Evolutionary conservation across 106 monocot species (phyloP).

Genomic region (Hemerocallis citrina): DNA sequence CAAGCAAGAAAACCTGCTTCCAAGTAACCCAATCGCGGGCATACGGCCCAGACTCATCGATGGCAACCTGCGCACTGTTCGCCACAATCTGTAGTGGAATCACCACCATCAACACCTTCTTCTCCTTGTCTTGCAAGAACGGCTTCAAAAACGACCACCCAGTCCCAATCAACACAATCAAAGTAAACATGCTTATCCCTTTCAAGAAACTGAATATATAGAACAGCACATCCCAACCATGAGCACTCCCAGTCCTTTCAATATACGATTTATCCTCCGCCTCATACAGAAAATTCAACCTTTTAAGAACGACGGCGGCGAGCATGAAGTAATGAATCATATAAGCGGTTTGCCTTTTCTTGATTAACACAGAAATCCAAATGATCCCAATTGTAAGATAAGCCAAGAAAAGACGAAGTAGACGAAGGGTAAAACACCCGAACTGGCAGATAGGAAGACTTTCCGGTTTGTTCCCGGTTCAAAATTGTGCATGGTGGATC

Average conservation of each 20-base stretch:
- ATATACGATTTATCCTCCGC: slow-evolving; percentile 79
- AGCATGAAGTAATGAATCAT: slow-evolving; percentile 94
- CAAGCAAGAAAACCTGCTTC: slow-evolving; percentile 77
- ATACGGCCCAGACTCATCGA: slow-evolving; percentile 58
- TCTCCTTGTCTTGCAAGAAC: slow-evolving; percentile 69
- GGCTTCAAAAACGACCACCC: slow-evolving; percentile 94
- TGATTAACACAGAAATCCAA: slow-evolving; percentile 34
- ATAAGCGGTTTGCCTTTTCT: slow-evolving; percentile 45
- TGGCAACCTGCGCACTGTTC: slow-evolving; percentile 67
- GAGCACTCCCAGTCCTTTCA: slow-evolving; percentile 66
- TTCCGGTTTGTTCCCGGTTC: slow-evolving; percentile 19
- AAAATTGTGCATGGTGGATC: slow-evolving; percentile 62
- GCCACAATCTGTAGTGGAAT: slow-evolving; percentile 83
- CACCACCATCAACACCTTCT: slow-evolving; percentile 80
- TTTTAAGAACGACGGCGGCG: slow-evolving; percentile 63
- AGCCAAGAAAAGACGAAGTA: slow-evolving; percentile 51
- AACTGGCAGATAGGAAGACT: slow-evolving; percentile 24
- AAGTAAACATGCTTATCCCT: slow-evolving; percentile 71
- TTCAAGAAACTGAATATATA: slow-evolving; percentile 92
- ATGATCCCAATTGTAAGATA: slow-evolving; percentile 34
- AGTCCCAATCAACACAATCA: slow-evolving; percentile 86
- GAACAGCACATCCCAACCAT: slow-evolving; percentile 94
- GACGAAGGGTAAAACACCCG: slow-evolving; percentile 41
- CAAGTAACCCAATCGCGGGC: slow-evolving; percentile 61
- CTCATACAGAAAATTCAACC: slow-evolving; percentile 65